These are phyloP conservation scores for Eimeria brunetti DNA, from an alignment of 169 alveolate genomes.

Conservation along the genomic window DNA sequence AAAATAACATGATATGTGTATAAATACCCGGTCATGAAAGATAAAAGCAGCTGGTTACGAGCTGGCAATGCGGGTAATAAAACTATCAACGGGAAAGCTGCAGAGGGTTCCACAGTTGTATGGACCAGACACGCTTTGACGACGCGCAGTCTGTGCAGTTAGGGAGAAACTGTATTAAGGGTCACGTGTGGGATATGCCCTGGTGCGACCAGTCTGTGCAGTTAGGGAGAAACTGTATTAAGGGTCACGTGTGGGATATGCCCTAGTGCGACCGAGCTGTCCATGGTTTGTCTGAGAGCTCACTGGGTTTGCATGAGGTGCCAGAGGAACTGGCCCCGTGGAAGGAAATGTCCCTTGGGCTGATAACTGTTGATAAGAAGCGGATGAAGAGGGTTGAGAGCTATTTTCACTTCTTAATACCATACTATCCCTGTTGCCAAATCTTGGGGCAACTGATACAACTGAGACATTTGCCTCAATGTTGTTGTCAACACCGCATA, in stretches of 20 bases:
- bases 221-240: no score
- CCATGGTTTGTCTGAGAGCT: not conserved
- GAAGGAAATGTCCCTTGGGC: not conserved
- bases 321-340: not conserved
- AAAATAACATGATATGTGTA: not conserved
- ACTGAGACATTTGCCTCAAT: not conserved
- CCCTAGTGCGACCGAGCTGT: not conserved
- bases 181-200: not conserved
- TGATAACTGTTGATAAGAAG: not conserved
- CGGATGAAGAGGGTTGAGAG: not conserved
- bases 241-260: not conserved
- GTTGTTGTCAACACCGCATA: not conserved
- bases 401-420: not conserved
- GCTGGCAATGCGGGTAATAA: not conserved
- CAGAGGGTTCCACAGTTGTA: not conserved
- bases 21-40: no score
- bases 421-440: not conserved
- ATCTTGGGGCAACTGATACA: not conserved
- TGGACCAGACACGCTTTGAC: not conserved
- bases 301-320: slow-evolving; percentile 1
- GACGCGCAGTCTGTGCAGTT: not conserved
- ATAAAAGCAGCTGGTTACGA: not conserved
- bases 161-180: no score
- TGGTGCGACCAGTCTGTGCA: not conserved
- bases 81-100: not conserved